These are phyloP conservation scores for Herpetomonas samuelpessoai DNA, from an alignment of 208 protist species.

Conservation along the genomic window DNA sequence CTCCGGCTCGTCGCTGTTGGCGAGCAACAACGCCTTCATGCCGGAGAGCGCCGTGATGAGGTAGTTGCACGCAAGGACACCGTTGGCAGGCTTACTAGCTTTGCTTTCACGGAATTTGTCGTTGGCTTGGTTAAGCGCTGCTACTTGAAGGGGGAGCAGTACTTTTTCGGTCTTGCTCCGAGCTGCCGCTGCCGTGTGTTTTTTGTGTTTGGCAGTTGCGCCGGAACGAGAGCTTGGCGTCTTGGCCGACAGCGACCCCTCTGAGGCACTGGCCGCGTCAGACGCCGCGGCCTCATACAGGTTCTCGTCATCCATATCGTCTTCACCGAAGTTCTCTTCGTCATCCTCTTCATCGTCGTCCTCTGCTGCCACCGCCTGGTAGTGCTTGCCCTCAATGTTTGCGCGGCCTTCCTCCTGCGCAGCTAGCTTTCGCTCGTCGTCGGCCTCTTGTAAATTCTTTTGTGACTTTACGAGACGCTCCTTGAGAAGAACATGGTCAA, in stretches of 20 bases:
- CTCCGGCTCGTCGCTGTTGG: slow-evolving; percentile 24
- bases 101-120: background rate
- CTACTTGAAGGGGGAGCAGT: background rate
- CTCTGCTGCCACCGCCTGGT: background rate
- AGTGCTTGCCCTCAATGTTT: slow-evolving; percentile 14
- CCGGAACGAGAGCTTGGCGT: too few species aligned
- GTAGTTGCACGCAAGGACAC: slow-evolving; percentile 9
- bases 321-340: slow-evolving; percentile 3
- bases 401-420: slow-evolving; percentile 1
- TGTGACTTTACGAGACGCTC: slow-evolving; percentile 6
- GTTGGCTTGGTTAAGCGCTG: background rate
- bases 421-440: background rate
- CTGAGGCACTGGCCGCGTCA: background rate
- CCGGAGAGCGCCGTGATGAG: slow-evolving; percentile 23
- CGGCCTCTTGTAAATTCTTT: background rate
- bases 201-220: too few species aligned
- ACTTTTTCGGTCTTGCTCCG: background rate
- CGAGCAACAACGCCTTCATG: slow-evolving; percentile 25
- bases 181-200: too few species aligned
- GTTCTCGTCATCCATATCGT: slow-evolving; percentile 7
- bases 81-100: background rate
- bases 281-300: background rate
- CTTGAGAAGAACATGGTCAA: slow-evolving; percentile 13
- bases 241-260: too few species aligned
- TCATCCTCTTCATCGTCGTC: slow-evolving; percentile 2